Evolutionary conservation across 306 rosid genomes (phyloP).

Genomic region (Trifolium dubium): DNA sequence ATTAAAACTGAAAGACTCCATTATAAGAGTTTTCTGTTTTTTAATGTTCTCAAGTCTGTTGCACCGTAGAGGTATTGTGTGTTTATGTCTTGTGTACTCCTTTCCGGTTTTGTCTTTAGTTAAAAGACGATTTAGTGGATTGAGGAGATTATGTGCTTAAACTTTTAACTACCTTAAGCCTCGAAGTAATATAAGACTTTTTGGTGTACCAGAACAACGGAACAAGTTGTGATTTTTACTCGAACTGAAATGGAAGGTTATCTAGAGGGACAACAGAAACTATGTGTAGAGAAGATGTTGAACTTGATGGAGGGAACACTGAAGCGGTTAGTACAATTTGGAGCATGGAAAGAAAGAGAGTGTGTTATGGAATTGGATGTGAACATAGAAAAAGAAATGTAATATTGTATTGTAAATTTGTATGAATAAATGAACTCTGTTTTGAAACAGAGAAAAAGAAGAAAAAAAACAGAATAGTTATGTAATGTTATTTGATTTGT

Average conservation of each 20-base stretch:
- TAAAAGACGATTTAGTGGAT: too few species aligned
- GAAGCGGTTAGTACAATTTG: neutral
- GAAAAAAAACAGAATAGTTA: neutral
- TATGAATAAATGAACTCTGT: neutral
- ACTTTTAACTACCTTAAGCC: too few species aligned
- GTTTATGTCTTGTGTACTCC: neutral
- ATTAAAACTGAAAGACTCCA: slow-evolving; percentile 70
- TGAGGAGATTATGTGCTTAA: too few species aligned
- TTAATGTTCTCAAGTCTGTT: neutral
- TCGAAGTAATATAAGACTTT: neutral
- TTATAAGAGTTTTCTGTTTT: slow-evolving; percentile 8
- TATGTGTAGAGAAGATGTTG: neutral
- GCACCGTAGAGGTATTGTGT: neutral
- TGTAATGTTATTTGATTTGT: neutral
- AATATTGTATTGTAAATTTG: neutral
- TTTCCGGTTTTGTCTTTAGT: neutral
- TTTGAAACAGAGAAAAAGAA: neutral
- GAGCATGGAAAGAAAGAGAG: neutral
- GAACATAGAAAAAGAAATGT: slow-evolving; percentile 1
- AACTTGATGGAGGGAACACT: neutral
- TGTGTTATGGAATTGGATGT: slow-evolving; percentile 1
- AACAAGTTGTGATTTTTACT: slow-evolving; percentile 45
- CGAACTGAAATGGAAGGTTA: slow-evolving; percentile 38
- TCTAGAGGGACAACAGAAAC: slow-evolving; percentile 15
- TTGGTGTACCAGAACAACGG: neutral